These are phyloP conservation scores for Colletotrichum lindemuthianum DNA, from an alignment of 2,329 filamentous ascomycete species.

Conservation along the genomic window DNA sequence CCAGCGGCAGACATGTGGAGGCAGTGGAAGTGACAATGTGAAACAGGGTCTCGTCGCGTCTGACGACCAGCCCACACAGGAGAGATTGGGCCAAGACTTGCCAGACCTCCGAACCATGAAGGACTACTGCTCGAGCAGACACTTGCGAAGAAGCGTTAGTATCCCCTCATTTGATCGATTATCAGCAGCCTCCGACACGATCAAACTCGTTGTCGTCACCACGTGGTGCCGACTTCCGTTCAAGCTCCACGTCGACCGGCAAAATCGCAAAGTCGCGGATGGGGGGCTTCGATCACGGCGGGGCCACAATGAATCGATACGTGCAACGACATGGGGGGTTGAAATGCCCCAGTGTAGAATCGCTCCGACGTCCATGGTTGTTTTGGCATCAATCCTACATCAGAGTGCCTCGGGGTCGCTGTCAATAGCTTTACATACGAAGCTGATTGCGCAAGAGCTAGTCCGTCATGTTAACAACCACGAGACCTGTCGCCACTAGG, in stretches of 20 bases:
- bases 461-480: conserved; percentile 18
- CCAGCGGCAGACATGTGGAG: conserved; percentile 12
- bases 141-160: conserved; percentile 5
- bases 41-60: conserved; percentile 33
- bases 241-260: neutral
- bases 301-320: too few species aligned
- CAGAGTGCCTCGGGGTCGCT: neutral
- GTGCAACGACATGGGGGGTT: too few species aligned
- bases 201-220: conserved; percentile 10
- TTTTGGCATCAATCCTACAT: neutral
- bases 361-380: too few species aligned
- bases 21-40: conserved; percentile 26
- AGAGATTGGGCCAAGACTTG: conserved; percentile 28
- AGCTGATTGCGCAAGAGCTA: conserved; percentile 2
- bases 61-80: conserved; percentile 31
- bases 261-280: neutral
- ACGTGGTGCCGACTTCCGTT: conserved; percentile 7
- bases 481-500: too few species aligned
- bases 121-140: too few species aligned
- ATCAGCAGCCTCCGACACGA: neutral
- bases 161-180: neutral
- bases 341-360: too few species aligned
- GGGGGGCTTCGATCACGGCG: too few species aligned
- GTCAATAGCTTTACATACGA: neutral
- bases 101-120: neutral